These are phyloP conservation scores for Flaveria brownii DNA, from an alignment of 129 eudicot species.

Conservation along the genomic window DNA sequence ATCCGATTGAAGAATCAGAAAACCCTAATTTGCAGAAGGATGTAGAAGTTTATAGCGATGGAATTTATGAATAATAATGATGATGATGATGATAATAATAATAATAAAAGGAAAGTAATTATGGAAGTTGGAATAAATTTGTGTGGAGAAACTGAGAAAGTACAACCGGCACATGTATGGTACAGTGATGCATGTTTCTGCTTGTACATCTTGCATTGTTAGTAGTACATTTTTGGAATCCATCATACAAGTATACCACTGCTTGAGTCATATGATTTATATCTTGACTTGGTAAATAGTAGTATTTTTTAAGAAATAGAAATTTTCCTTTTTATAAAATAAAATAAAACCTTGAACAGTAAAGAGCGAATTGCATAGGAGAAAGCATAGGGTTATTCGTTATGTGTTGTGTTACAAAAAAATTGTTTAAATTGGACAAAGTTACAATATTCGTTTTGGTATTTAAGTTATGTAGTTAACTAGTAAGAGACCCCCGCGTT, in stretches of 20 bases:
- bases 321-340: too few relatives aligned
- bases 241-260: background rate
- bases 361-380: background rate
- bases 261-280: too few relatives aligned
- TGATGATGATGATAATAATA: background rate
- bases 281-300: background rate
- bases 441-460: too few relatives aligned
- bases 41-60: slow-evolving; percentile 32
- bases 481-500: too few relatives aligned
- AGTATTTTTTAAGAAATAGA: background rate
- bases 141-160: slow-evolving; percentile 1
- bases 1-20: slow-evolving; percentile 17
- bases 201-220: slow-evolving; percentile 25
- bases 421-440: background rate
- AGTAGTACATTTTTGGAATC: background rate
- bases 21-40: slow-evolving; percentile 28
- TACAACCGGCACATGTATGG: slow-evolving; percentile 28
- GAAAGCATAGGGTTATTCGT: background rate
- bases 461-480: too few relatives aligned
- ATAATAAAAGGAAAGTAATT: background rate
- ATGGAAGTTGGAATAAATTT: slow-evolving; percentile 7
- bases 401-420: background rate
- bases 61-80: slow-evolving; percentile 9
- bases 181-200: background rate
- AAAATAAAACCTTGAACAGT: background rate